phyloP scores from a whole-genome alignment of 129 eudicot species.

The Arctium minus region DNA sequence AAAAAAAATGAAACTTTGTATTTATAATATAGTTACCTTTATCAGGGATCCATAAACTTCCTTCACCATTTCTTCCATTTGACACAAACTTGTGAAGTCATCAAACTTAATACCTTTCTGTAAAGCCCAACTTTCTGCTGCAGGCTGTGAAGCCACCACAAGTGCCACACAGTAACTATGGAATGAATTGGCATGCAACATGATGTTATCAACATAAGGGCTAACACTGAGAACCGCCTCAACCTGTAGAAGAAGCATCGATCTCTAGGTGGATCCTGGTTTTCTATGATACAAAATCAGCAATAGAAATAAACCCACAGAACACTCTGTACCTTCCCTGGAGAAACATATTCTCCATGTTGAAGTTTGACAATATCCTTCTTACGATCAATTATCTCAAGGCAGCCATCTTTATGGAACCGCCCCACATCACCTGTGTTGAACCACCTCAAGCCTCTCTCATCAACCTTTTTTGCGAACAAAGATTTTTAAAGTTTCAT shows the following conservation, averaged over 20 bases:
- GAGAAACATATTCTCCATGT: constrained; percentile 96
- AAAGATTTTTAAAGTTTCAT: background rate
- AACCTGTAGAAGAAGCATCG: constrained; percentile 48
- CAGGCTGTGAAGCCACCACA: constrained; percentile 70
- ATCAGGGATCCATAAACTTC: constrained; percentile 68
- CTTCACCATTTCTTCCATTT: constrained; percentile 60
- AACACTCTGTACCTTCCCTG: constrained; percentile 63
- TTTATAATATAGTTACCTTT: constrained; percentile 43
- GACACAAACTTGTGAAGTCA: constrained; percentile 66
- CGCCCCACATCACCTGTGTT: constrained; percentile 90
- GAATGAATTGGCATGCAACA: constrained; percentile 82
- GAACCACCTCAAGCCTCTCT: constrained; percentile 96
- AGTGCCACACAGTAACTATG: constrained; percentile 93
- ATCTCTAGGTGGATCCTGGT: constrained; percentile 8
- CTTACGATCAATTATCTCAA: constrained; percentile 91
- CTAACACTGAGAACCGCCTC: constrained; percentile 70
- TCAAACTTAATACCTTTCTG: constrained; percentile 51
- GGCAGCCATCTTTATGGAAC: constrained; percentile 88
- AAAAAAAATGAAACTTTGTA: background rate
- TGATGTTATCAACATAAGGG: constrained; percentile 75
- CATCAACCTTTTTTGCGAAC: constrained; percentile 61
- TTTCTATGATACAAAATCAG: background rate
- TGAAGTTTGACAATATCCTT: constrained; percentile 96
- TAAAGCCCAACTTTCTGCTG: constrained; percentile 71
- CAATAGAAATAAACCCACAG: background rate